phyloP scores from a whole-genome alignment of 495 filamentous ascomycete genomes.

The Penicillium silybi region DNA sequence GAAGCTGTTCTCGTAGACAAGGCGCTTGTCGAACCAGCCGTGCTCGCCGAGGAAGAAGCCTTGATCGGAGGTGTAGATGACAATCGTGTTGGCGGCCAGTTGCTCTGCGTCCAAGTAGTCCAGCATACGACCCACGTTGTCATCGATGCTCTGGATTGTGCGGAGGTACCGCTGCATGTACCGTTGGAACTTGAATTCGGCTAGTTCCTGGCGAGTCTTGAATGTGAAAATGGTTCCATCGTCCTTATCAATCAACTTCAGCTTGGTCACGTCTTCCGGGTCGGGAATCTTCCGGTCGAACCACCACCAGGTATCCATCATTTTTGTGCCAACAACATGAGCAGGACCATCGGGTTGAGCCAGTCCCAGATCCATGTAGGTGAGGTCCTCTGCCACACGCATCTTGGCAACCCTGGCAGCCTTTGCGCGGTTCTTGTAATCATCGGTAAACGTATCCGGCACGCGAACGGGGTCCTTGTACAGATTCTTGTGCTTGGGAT shows the following conservation, averaged over 20 bases:
- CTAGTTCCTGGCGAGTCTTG: conserved; percentile 26
- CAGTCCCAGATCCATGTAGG: conserved; percentile 40
- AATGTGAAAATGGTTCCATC: conserved; percentile 38
- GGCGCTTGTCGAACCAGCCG: conserved; percentile 47
- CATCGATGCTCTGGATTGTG: conserved; percentile 41
- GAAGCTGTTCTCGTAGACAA: conserved; percentile 47
- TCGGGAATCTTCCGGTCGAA: conserved; percentile 33
- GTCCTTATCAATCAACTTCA: conserved; percentile 39
- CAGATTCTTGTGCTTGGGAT: conserved; percentile 34
- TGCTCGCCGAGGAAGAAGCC: conserved; percentile 49
- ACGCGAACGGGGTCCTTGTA: conserved; percentile 35
- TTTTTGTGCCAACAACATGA: conserved; percentile 25
- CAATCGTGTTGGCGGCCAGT: conserved; percentile 34
- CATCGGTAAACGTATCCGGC: conserved; percentile 41
- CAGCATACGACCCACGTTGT: conserved; percentile 40
- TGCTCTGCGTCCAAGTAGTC: conserved; percentile 33
- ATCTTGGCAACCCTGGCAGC: conserved; percentile 39
- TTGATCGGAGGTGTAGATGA: conserved; percentile 44
- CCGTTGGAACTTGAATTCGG: conserved; percentile 45
- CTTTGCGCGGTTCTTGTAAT: conserved; percentile 42
- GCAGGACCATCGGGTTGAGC: conserved; percentile 35
- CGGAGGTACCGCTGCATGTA: conserved; percentile 47
- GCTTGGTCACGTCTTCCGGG: conserved; percentile 24
- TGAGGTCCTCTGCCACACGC: conserved; percentile 40
- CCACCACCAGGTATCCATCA: conserved; percentile 17